A percentile compares a stretch with the other conserved stretches of the same genome.
Conservation (phyloP, 2,329 filamentous ascomycete genomes). For the Domatiomyces catenatus region DNA sequence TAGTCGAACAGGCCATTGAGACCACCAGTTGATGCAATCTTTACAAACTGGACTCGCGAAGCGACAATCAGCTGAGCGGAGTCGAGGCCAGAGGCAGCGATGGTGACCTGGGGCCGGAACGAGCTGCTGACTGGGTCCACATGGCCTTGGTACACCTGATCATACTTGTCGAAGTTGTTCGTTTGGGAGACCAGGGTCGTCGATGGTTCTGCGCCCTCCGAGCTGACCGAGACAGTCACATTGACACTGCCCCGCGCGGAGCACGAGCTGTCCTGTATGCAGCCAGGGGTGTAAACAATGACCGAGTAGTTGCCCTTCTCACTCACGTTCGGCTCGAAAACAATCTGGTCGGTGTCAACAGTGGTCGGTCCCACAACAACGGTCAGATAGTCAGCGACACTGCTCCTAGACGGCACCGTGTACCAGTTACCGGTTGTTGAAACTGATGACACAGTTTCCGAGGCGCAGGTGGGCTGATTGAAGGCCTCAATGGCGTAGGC, state of each 20-base stretch:
- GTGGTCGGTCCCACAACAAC: slow-evolving; percentile 45
- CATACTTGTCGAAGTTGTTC: slow-evolving; percentile 93
- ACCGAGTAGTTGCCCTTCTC: slow-evolving; percentile 86
- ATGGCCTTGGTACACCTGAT: slow-evolving; percentile 73
- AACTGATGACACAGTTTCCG: slow-evolving; percentile 46
- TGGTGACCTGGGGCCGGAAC: slow-evolving; percentile 67
- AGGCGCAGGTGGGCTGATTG: slow-evolving; percentile 71
- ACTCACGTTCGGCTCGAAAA: slow-evolving; percentile 69
- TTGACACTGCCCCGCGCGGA: slow-evolving; percentile 62
- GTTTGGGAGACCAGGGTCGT: slow-evolving; percentile 64
- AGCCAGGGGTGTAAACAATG: slow-evolving; percentile 84
- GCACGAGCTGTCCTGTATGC: slow-evolving; percentile 65
- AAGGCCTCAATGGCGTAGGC: slow-evolving; percentile 73
- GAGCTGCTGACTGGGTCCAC: slow-evolving; percentile 58
- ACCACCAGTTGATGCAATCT: slow-evolving; percentile 49
- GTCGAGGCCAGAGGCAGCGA: slow-evolving; percentile 55
- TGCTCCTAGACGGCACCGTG: slow-evolving; percentile 48
- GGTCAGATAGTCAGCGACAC: slow-evolving; percentile 61
- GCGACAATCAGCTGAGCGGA: slow-evolving; percentile 62
- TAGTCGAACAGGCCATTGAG: slow-evolving; percentile 88
- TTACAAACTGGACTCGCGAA: slow-evolving; percentile 63
- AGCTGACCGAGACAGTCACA: slow-evolving; percentile 56
- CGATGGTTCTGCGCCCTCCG: slow-evolving; percentile 31
- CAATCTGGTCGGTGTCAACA: slow-evolving; percentile 45
- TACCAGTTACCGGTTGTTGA: slow-evolving; percentile 60